phyloP scores from a whole-genome alignment of 192 early-diverging fungal genomes.

The Linnemannia elongata region DNA sequence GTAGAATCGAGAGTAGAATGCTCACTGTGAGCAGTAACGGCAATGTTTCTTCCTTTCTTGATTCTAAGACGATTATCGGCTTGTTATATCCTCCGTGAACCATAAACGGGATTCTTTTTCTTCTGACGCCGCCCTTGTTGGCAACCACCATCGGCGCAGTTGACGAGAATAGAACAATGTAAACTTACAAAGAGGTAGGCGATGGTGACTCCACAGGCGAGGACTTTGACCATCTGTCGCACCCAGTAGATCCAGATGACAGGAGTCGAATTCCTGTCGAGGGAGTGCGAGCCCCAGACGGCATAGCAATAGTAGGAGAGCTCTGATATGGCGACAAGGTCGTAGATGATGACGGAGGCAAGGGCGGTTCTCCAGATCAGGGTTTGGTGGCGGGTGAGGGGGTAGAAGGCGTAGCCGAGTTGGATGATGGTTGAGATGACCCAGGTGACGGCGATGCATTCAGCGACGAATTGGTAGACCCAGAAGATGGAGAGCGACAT shows the following conservation, averaged over 20 bases:
- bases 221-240: constrained; percentile 38
- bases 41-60: not conserved
- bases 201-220: constrained; percentile 44
- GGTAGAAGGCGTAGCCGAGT: constrained; percentile 54
- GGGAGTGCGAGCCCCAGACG: constrained; percentile 22
- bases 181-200: constrained; percentile 56
- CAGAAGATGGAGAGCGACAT: constrained; percentile 32
- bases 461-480: constrained; percentile 50
- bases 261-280: constrained; percentile 2
- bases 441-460: constrained; percentile 46
- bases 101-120: not conserved
- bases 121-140: not conserved
- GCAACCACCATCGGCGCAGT: not conserved
- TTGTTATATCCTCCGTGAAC: not conserved
- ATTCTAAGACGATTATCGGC: not conserved
- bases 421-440: constrained; percentile 52
- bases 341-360: constrained; percentile 48
- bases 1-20: not conserved
- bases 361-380: constrained; percentile 50
- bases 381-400: constrained; percentile 51
- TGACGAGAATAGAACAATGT: not conserved
- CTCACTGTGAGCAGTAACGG: not conserved
- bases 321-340: constrained; percentile 37
- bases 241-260: constrained; percentile 50
- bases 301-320: constrained; percentile 49